phyloP scores from a whole-genome alignment of 164 flowering plant genomes.

The Litsea cubeba region DNA sequence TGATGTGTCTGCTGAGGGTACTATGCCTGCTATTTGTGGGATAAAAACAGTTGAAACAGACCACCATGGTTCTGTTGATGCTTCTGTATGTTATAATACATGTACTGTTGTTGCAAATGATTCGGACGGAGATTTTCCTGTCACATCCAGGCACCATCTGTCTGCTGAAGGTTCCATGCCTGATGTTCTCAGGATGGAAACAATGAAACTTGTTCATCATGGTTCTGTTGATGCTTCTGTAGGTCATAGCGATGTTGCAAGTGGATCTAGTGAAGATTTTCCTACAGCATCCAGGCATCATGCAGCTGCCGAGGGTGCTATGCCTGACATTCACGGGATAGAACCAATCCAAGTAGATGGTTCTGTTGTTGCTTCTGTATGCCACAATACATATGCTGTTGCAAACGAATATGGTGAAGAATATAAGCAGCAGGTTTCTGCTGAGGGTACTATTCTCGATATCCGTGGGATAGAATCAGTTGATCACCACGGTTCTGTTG shows the following conservation, averaged over 20 bases:
- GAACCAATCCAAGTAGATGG: not conserved
- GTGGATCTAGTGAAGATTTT: slow-evolving; percentile 7
- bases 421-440: not conserved
- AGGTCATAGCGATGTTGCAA: slow-evolving; percentile 7
- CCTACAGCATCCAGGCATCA: slow-evolving; percentile 7
- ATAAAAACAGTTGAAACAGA: not conserved
- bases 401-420: not conserved
- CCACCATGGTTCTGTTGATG: not conserved
- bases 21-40: not conserved
- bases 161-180: slow-evolving; percentile 7
- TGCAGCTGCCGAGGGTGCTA: slow-evolving; percentile 8
- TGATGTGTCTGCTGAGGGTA: slow-evolving; percentile 11
- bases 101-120: not conserved
- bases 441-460: not conserved
- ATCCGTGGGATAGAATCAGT: too few relatives aligned
- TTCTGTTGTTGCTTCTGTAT: not conserved
- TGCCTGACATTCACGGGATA: not conserved
- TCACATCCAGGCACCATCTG: slow-evolving; percentile 4
- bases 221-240: not conserved
- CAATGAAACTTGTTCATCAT: not conserved
- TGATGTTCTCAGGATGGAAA: not conserved
- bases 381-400: not conserved
- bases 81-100: not conserved
- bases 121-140: not conserved
- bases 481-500: not conserved